Conservation (phyloP, 2,329 filamentous ascomycete genomes). For the Lachnellula hyalina region DNA sequence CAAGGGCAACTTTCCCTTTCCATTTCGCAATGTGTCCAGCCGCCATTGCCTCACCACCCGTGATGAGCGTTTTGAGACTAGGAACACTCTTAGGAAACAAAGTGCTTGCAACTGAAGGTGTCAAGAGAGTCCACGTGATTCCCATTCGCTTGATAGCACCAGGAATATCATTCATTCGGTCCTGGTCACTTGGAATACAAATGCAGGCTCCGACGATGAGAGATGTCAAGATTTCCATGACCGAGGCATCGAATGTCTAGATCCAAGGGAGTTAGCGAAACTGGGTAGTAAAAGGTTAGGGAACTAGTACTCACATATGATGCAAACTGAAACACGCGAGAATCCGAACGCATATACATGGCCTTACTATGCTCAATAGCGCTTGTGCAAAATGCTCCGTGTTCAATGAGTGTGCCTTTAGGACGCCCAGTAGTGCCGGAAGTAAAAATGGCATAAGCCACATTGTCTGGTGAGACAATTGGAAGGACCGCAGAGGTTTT, state of each 20-base stretch:
- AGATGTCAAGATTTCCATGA: constrained; percentile 6
- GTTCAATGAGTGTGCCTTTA: constrained; percentile 32
- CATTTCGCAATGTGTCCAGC: constrained; percentile 34
- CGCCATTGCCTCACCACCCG: constrained; percentile 31
- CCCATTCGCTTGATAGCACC: constrained; percentile 21
- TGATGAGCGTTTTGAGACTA: constrained; percentile 15
- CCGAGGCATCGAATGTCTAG: constrained; percentile 7
- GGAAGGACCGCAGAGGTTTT: neutral
- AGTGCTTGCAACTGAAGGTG: constrained; percentile 23
- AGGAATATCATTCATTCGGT: constrained; percentile 33
- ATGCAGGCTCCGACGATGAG: constrained; percentile 33
- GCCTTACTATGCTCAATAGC: neutral
- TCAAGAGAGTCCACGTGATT: constrained; percentile 19
- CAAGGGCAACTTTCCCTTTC: constrained; percentile 32
- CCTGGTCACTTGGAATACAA: constrained; percentile 35
- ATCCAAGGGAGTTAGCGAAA: neutral
- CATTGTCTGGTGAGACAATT: constrained; percentile 30
- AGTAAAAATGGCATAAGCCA: constrained; percentile 15
- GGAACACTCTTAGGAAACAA: constrained; percentile 18
- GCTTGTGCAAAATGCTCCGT: constrained; percentile 19
- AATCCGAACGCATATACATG: neutral
- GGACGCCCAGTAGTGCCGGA: constrained; percentile 42
- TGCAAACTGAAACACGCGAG: constrained; percentile 1
- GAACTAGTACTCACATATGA: neutral
- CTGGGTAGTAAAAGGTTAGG: neutral